These are phyloP conservation scores for Vanderwaltozyma verrucispora DNA, from an alignment of 805 yeast genomes.

Conservation along the genomic window DNA sequence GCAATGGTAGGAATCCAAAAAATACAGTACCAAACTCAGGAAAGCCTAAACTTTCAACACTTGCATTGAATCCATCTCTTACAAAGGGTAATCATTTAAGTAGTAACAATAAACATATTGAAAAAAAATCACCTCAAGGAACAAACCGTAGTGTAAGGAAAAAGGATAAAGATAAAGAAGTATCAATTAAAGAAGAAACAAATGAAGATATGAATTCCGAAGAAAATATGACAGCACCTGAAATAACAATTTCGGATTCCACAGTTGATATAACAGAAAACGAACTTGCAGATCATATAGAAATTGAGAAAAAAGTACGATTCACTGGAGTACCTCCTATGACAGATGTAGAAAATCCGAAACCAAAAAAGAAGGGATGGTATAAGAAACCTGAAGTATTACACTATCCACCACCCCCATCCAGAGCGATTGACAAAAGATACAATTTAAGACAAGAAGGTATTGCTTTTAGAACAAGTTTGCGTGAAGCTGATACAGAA, in stretches of 20 bases:
- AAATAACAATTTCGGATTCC: no score
- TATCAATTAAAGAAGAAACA: no score
- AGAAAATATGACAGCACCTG: no score
- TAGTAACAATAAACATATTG: not conserved
- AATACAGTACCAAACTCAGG: not conserved
- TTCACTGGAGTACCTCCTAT: slow-evolving; percentile 30
- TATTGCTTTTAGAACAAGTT: slow-evolving; percentile 24
- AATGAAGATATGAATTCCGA: no score
- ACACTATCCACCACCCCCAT: slow-evolving; percentile 22
- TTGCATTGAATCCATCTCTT: not conserved
- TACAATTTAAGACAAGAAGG: slow-evolving; percentile 25
- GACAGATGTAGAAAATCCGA: slow-evolving; percentile 21
- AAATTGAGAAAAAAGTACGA: slow-evolving; percentile 23
- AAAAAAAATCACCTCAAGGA: not conserved
- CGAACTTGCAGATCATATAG: not conserved
- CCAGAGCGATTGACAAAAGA: slow-evolving; percentile 8
- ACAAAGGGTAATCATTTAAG: not conserved
- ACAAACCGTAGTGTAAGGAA: not conserved
- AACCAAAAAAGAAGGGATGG: slow-evolving; percentile 29
- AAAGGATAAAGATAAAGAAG: not conserved
- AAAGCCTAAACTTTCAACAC: not conserved
- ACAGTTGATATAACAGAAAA: not conserved
- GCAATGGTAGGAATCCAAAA: not conserved
- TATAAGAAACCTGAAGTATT: slow-evolving; percentile 28
- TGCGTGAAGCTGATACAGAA: slow-evolving; percentile 15